Evolutionary conservation across 179 eudicot species (phyloP).

Genomic region (Carnegiea gigantea): DNA sequence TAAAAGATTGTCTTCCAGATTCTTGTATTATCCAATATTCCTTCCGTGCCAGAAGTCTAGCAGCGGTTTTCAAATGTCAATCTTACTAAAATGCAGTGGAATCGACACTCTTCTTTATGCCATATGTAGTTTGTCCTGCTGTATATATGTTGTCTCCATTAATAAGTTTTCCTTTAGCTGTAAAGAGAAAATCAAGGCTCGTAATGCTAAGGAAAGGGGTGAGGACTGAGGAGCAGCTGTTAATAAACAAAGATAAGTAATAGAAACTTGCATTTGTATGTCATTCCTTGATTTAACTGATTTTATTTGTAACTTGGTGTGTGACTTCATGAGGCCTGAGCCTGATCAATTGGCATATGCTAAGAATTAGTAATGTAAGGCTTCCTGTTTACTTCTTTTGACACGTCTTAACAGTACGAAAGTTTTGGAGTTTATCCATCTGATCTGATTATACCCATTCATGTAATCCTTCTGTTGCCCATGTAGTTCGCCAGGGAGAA

Average conservation of each 20-base stretch:
- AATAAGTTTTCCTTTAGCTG: neutral
- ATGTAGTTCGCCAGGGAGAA: conserved; percentile 68
- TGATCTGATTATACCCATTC: neutral
- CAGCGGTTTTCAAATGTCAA: neutral
- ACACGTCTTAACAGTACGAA: conserved; percentile 7
- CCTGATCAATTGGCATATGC: neutral
- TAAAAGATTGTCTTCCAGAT: neutral
- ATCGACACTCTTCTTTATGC: neutral
- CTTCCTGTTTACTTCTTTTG: neutral
- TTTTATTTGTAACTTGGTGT: neutral
- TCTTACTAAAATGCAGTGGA: neutral
- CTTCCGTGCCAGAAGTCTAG: neutral
- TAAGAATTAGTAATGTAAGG: neutral
- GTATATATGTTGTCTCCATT: neutral
- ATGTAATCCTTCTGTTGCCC: neutral
- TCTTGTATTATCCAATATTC: neutral
- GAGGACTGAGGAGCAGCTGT: neutral
- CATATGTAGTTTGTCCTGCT: neutral
- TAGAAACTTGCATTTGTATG: neutral
- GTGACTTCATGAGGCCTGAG: neutral
- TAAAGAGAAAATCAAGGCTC: neutral
- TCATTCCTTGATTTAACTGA: neutral
- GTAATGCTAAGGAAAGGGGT: neutral
- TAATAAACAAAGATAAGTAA: neutral
- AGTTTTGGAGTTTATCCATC: neutral